Evolutionary conservation across 441 rosid genomes (phyloP), one percentile per base, ranked within the genome.

Genomic region (Aquilaria agallochum): DNA sequence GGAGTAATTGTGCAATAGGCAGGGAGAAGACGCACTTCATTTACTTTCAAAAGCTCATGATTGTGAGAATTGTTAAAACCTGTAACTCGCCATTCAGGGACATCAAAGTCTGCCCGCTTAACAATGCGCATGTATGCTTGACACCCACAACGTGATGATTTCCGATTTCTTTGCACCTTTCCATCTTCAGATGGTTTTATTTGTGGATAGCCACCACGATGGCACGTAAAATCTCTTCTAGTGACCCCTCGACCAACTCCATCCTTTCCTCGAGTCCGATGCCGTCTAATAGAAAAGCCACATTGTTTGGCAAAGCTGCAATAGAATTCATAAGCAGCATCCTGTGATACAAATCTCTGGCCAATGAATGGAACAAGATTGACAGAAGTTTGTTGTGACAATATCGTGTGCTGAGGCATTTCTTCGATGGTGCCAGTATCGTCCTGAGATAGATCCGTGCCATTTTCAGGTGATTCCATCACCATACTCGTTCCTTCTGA

Each of bases 231-330:
- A 76, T 87, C 88, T 72, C 90, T 67, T 66, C 88, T 77, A 2
- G 90, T 87, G 55, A 86, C 73, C 42, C 92, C 93, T 72, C 84
- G 67, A 52, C 89, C 88, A 63, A 82, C 84, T 42, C 87, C 86
- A 69, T 83, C 89, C 59, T 83, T 83, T 33, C 85, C 89, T 44
- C 86, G 77, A 53, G 84, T 83, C 5, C 89, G 69, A 55, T 86
- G 87, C 12, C 87, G 75, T 55, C 92, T 83, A 33, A 86, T 83
- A 5, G 92, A 83, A 72, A 81, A 83, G 27, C 92, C 89, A 70
- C 82, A 76, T 70, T 83, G 89, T 74, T 81, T 79, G 7, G 84
- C 85, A 62, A 83, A 86, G 56, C 87, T 79, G 71, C 92, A 83
- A 69, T 86, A 83, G 55, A 86, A 86, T 55, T 86, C 92, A 55